These are phyloP conservation scores for Tolypocladium ovalisporum DNA, from an alignment of 2,329 filamentous ascomycete species.

Conservation along the genomic window DNA sequence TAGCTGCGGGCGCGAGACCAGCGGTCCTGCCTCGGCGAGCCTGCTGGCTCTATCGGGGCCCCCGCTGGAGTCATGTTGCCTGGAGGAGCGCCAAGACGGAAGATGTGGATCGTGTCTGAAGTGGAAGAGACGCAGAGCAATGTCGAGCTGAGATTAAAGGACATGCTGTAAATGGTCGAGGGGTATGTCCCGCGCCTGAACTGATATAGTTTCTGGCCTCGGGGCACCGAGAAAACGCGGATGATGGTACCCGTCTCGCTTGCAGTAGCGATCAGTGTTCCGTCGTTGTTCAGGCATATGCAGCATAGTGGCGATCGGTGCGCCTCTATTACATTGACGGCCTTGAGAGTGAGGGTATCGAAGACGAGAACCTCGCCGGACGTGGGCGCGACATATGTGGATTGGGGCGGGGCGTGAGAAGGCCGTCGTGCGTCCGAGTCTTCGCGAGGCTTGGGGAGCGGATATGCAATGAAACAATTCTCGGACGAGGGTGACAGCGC, in stretches of 20 bases:
- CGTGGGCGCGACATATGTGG: constrained; percentile 70
- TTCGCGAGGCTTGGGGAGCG: constrained; percentile 64
- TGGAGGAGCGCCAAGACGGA: constrained; percentile 56
- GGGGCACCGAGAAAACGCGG: constrained; percentile 84
- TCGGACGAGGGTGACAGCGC: constrained; percentile 90
- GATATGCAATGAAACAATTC: constrained; percentile 91
- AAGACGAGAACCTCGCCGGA: constrained; percentile 90
- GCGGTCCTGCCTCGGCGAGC: constrained; percentile 35
- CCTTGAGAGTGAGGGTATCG: constrained; percentile 79
- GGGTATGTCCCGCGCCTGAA: constrained; percentile 94
- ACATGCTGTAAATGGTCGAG: constrained; percentile 96
- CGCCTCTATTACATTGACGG: constrained; percentile 90
- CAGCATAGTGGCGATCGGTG: constrained; percentile 86
- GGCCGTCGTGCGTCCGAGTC: constrained; percentile 50
- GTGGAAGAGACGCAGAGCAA: constrained; percentile 91
- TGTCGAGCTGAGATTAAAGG: constrained; percentile 90
- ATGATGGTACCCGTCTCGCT: constrained; percentile 98
- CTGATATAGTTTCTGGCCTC: constrained; percentile 87
- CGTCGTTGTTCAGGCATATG: constrained; percentile 85
- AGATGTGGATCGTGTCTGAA: constrained; percentile 94
- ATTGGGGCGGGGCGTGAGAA: constrained; percentile 73
- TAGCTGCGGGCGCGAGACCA: constrained; percentile 42
- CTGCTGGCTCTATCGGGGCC: constrained; percentile 25
- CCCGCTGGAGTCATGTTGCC: constrained; percentile 23
- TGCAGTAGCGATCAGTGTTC: constrained; percentile 82